Percentiles rank a stretch among this genome's conserved stretches.
Evolutionary conservation across 148 eudicot species (phyloP).

Genomic region (Nepenthes mirabilis): DNA sequence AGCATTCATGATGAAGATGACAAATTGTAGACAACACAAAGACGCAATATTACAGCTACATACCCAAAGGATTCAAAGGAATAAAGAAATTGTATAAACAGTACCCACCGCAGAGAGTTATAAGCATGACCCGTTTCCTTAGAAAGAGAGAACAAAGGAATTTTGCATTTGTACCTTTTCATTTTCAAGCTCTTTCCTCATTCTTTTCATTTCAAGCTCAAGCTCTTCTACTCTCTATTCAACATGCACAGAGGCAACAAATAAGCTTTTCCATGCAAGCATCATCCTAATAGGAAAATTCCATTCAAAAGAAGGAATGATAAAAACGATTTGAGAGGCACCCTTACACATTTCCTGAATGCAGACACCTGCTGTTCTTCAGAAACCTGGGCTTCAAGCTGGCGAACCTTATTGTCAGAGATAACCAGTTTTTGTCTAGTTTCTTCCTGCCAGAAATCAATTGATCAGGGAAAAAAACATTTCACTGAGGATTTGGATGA

Average conservation of each 20-base stretch:
- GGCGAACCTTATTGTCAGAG: slow-evolving; percentile 82
- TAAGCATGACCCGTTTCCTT: not conserved
- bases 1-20: too few relatives aligned
- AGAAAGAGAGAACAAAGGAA: slow-evolving; percentile 1
- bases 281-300: not conserved
- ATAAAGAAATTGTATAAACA: too few relatives aligned
- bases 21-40: too few relatives aligned
- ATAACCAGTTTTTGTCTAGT: slow-evolving; percentile 61
- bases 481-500: not conserved
- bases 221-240: slow-evolving; percentile 66
- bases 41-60: too few relatives aligned
- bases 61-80: too few relatives aligned
- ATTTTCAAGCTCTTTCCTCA: slow-evolving; percentile 69
- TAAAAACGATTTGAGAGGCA: not conserved
- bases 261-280: slow-evolving; percentile 5
- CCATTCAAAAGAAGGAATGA: slow-evolving; percentile 1
- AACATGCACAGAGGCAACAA: slow-evolving; percentile 6
- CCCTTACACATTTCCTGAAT: slow-evolving; percentile 32
- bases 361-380: slow-evolving; percentile 51
- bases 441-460: slow-evolving; percentile 57
- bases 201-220: slow-evolving; percentile 43
- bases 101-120: not conserved
- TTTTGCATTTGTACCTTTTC: slow-evolving; percentile 61
- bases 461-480: not conserved
- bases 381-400: slow-evolving; percentile 53